Percentiles rank a stretch among this genome's conserved stretches.
Evolutionary conservation across 495 filamentous ascomycete species (phyloP).

Genomic region (Talaromyces nanjingensis): DNA sequence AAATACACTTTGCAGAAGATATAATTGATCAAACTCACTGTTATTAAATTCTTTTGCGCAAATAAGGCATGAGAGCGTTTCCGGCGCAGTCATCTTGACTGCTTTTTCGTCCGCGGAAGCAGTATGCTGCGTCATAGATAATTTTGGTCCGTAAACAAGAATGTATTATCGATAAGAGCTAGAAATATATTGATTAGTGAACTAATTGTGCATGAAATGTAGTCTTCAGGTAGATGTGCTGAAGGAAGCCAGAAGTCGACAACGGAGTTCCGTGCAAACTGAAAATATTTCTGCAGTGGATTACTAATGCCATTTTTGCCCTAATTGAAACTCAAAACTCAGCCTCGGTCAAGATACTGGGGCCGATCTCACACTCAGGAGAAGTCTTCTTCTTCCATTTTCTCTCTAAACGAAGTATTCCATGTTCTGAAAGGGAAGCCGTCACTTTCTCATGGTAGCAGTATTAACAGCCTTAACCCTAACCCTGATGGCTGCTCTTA

Average conservation of each 20-base stretch:
- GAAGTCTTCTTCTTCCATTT: background rate
- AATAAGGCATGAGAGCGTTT: background rate
- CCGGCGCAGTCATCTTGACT: background rate
- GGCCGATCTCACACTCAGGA: background rate
- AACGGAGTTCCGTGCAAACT: constrained; percentile 4
- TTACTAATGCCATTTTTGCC: background rate
- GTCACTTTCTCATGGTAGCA: background rate
- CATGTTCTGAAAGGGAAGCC: background rate
- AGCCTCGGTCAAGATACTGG: background rate
- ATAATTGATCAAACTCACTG: background rate
- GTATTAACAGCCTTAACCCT: background rate
- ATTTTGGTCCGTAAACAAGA: background rate
- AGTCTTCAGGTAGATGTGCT: background rate
- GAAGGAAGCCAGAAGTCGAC: background rate
- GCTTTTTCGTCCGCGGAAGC: background rate
- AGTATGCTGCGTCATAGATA: background rate
- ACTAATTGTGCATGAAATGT: background rate
- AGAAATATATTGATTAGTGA: background rate
- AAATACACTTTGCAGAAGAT: background rate
- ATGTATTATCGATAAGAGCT: background rate
- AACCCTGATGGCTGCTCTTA: background rate
- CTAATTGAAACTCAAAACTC: background rate
- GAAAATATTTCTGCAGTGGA: background rate
- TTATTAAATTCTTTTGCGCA: background rate
- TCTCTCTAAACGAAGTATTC: background rate